These are phyloP conservation scores for Gaertneriomyces sp. DNA, from an alignment of 192 early-diverging fungal genomes.

Conservation along the genomic window DNA sequence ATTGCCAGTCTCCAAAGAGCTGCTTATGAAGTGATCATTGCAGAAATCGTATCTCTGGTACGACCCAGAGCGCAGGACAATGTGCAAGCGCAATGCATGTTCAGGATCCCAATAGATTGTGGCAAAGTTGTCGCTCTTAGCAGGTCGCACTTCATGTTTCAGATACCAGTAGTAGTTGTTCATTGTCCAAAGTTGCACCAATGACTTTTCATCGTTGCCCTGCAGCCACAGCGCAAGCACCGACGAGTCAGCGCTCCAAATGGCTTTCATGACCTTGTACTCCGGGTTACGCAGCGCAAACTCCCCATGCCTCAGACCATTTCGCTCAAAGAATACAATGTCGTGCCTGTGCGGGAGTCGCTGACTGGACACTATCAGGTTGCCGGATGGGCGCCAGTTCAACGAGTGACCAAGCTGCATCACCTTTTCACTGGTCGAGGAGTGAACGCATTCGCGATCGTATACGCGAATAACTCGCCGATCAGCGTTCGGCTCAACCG, in stretches of 20 bases:
- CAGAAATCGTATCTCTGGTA: conserved; percentile 41
- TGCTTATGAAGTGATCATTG: conserved; percentile 40
- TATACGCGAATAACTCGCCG: conserved; percentile 72
- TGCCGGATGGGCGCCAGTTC: conserved; percentile 81
- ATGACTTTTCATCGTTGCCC: conserved; percentile 17
- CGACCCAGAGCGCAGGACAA: conserved; percentile 25
- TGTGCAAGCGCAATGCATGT: conserved; percentile 58
- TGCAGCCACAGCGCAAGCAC: conserved; percentile 71
- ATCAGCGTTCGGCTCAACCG: conserved; percentile 50
- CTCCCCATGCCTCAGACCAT: conserved; percentile 91
- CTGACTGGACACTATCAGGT: conserved; percentile 78
- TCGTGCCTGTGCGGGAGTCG: conserved; percentile 73
- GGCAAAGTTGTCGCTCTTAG: conserved; percentile 34
- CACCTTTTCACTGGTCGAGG: conserved; percentile 76
- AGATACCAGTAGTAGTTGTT: conserved; percentile 97
- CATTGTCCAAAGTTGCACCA: conserved; percentile 87
- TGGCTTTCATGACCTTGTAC: conserved; percentile 52
- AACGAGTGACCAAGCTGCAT: conserved; percentile 71
- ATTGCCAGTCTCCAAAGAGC: conserved; percentile 38
- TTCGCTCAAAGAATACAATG: conserved; percentile 91
- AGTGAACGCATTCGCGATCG: conserved; percentile 81
- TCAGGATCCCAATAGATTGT: conserved; percentile 83
- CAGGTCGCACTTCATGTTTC: conserved; percentile 74
- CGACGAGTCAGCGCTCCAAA: conserved; percentile 91
- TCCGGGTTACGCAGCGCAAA: conserved; percentile 68